Base-by-base conservation (phyloP, 371 early-diverging fungal genomes). In the Haplosporangium sp. region DNA sequence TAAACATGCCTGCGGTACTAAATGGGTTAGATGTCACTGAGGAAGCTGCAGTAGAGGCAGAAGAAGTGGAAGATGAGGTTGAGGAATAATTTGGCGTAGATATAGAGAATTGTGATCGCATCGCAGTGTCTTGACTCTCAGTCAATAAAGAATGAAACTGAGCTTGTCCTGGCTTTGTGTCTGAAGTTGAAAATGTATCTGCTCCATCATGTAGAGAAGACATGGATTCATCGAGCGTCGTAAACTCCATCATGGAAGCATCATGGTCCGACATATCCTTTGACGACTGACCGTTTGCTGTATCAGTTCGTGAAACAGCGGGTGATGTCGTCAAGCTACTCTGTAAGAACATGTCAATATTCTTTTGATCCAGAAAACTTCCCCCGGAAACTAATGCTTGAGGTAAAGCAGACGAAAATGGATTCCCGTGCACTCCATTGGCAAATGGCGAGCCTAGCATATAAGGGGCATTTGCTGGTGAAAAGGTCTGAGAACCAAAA, bases 161-260 rank as follows among this genome's bases (percentile, higher is more conserved):
- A 7, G 38, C n/a, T 2, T 66, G 73, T 19, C n/a, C 57, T 34
- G 35, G 17, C 42, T 44, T 61, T 10, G 19, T 5, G 7, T 50
- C 35, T 2, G 70, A 40, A 2, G 70, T 44, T 9, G 44, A 52
- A 56, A 68, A 68, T 5, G 63, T 40, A 10, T 75, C 69, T 37
- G 67, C 20, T 7, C 5, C 7, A 20, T 55, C 55, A 34, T 20
- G 72, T 0, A 76, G 63, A 1, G 82, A 81, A 0, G 72, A 63
- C 69, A 75, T 69, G 4, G 75, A 52, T n/a, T 81, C 75, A n/a
- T 81, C 76, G 13, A 81, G 17, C 0, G 75, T 81, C 20, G 82
- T 81, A 38, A 81, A 81, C 52, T 81, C 75, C 75, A 81, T 72
- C 76, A 81, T 75, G 0, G 82, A 72, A 1, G 61, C 40, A 8